phyloP scores from a whole-genome alignment of 1,139 yeast genomes.

The Pichia sp. region DNA sequence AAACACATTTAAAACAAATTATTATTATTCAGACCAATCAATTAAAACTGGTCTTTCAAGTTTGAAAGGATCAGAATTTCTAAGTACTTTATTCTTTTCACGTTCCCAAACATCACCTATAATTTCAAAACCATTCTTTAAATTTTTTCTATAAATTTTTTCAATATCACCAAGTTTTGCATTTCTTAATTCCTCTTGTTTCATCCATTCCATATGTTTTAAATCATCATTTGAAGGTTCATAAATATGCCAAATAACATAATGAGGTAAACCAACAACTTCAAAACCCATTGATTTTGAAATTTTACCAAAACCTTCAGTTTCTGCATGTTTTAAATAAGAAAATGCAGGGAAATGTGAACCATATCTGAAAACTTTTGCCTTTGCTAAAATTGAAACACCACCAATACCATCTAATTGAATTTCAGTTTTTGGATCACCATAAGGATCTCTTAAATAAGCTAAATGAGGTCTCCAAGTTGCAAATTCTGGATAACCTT shows the following conservation, averaged over 20 bases:
- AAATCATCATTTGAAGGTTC: constrained; percentile 91
- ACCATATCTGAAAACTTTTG: constrained; percentile 74
- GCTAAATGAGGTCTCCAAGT: constrained; percentile 85
- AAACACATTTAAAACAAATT: neutral
- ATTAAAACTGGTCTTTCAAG: constrained; percentile 42
- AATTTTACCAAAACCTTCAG: constrained; percentile 89
- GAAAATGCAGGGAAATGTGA: constrained; percentile 87
- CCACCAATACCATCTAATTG: constrained; percentile 88
- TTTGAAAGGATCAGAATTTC: constrained; percentile 59
- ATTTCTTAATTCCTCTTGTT: constrained; percentile 75
- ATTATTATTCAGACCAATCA: constrained; percentile 44
- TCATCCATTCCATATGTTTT: constrained; percentile 96
- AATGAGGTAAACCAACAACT: constrained; percentile 85
- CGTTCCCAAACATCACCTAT: constrained; percentile 61
- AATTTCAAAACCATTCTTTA: constrained; percentile 73
- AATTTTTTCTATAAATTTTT: constrained; percentile 64
- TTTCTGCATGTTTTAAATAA: constrained; percentile 84
- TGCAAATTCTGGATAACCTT: constrained; percentile 83
- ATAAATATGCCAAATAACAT: constrained; percentile 81
- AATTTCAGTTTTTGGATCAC: constrained; percentile 59
- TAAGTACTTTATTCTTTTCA: constrained; percentile 61
- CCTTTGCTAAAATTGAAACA: constrained; percentile 76
- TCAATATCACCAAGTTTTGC: constrained; percentile 54
- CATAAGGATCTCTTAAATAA: constrained; percentile 59
- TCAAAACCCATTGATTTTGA: constrained; percentile 70